phyloP scores from a whole-genome alignment of 129 eudicot genomes.

The Solidago caesia region DNA sequence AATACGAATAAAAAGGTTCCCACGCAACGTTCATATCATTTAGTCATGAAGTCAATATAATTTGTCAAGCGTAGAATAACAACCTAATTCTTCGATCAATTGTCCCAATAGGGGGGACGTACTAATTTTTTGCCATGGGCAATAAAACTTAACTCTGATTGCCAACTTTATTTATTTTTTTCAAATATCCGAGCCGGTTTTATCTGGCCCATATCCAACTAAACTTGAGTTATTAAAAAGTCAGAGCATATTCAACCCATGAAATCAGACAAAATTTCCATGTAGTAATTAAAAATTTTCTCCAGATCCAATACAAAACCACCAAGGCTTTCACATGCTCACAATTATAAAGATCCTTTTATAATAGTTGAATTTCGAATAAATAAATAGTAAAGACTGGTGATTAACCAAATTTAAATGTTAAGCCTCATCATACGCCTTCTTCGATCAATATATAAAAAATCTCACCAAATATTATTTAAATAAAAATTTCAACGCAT shows the following conservation, averaged over 20 bases:
- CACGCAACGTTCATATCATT: neutral
- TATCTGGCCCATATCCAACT: slow-evolving; percentile 23
- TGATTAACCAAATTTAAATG: slow-evolving; percentile 13
- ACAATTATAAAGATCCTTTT: neutral
- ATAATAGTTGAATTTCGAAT: slow-evolving; percentile 2
- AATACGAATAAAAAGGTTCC: neutral
- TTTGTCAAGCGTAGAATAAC: neutral
- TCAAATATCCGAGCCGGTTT: slow-evolving; percentile 9
- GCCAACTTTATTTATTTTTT: too few relatives aligned
- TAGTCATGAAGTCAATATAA: slow-evolving; percentile 10
- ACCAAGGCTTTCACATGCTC: slow-evolving; percentile 33
- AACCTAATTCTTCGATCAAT: too few relatives aligned
- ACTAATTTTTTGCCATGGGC: too few relatives aligned
- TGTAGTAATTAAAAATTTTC: slow-evolving; percentile 8
- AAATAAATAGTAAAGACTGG: slow-evolving; percentile 26
- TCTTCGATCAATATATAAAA: neutral
- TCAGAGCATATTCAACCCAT: slow-evolving; percentile 10
- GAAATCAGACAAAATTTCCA: slow-evolving; percentile 27
- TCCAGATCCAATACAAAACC: slow-evolving; percentile 36
- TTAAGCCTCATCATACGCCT: slow-evolving; percentile 28
- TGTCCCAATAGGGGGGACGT: too few relatives aligned
- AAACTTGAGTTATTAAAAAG: slow-evolving; percentile 15
- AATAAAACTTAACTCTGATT: too few relatives aligned
- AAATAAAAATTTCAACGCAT: slow-evolving; percentile 23
- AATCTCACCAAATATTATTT: slow-evolving; percentile 23